phyloP scores from a whole-genome alignment of 257 asterid genomes.

The Solanum acaule region DNA sequence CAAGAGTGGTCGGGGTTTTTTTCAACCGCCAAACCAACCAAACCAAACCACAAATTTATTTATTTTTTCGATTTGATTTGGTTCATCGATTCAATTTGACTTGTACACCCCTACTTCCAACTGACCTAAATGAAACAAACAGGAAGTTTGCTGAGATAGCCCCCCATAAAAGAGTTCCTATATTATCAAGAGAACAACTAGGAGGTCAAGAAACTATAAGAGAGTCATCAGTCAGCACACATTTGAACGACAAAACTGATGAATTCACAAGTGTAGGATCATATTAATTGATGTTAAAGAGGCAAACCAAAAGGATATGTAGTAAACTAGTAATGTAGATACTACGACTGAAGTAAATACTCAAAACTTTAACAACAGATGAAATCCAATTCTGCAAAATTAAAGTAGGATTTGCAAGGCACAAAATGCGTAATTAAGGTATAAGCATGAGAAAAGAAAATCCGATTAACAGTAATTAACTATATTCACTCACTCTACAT shows the following conservation, averaged over 20 bases:
- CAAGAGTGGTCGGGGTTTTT: too few species aligned
- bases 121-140: too few species aligned
- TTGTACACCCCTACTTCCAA: too few species aligned
- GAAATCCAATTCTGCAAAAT: neutral
- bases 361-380: neutral
- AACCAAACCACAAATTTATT: too few species aligned
- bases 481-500: conserved; percentile 3
- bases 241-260: neutral
- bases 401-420: neutral
- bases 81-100: too few species aligned
- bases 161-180: neutral
- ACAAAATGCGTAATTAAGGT: neutral
- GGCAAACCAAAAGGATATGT: too few species aligned
- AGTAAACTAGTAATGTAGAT: too few species aligned
- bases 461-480: neutral
- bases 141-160: too few species aligned
- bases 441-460: neutral
- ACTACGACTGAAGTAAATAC: neutral
- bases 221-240: neutral
- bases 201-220: neutral
- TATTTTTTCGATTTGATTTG: too few species aligned
- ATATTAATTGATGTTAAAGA: neutral
- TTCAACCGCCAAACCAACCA: too few species aligned
- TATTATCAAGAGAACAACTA: neutral
- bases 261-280: neutral